Base-by-base conservation (phyloP, 805 yeast species). In the Zygotorulaspora florentina region DNA sequence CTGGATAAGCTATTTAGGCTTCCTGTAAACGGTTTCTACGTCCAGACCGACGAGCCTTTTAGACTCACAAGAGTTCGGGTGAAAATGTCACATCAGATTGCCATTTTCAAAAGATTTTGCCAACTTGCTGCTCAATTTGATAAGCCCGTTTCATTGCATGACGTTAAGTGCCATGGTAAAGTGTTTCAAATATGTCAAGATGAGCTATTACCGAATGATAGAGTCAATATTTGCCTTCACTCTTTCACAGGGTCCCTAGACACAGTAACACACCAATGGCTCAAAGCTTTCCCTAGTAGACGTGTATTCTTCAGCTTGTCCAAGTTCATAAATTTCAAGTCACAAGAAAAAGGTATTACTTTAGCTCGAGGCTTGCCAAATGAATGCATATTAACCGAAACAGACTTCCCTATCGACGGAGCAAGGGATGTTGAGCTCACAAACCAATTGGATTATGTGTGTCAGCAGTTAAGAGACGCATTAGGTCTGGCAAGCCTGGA, bases 181-280 rank as follows among this genome's bases (percentile, higher is more conserved):
- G 59, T 85, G 11, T 78, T 70, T 42, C 84, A 81, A 1, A 31
- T 45, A 8, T 53, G 56, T 43, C 20, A 56, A 33, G 33, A 45
- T 45, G 28, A 52, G 54, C 1, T 60, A 63, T 9, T 63, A 75
- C 2, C 46, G 8, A 36, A 45, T 17, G 20, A 25, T 8, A 35
- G 35, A 10, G 47, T 55, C 15, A 61, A 69, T 2, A 64, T 89
- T 1, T 79, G 87, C 31, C 70, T 93, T 18, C 98, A 91, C 60
- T 87, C 96, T 0, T 93, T 81, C 62, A 79, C 88, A 7, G 98
- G 98, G 0, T 83, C 95, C 1, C 51, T 72, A 0, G 96, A 88
- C 35, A 87, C 81, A 47, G 76, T 83, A 12, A 59, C 68, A 43
- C 43, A 69, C 35, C 77, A 83, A 73, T 57, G 76, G 39, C 51